Conservation (phyloP, 129 eudicot species). For the Pulicaria dysenterica region DNA sequence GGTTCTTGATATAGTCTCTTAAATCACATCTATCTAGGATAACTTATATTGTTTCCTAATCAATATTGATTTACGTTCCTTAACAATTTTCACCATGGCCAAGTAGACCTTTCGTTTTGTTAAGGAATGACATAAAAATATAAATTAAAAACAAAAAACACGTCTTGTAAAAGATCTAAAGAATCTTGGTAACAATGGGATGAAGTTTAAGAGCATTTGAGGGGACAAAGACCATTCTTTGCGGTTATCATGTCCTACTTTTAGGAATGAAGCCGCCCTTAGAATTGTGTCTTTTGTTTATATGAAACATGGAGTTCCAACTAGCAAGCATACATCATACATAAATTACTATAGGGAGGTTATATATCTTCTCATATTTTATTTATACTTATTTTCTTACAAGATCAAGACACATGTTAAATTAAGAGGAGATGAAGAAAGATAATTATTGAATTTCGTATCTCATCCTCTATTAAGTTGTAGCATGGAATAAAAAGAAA, state of each 20-base stretch:
- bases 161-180: slow-evolving; percentile 30
- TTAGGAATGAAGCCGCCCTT: slow-evolving; percentile 45
- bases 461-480: too few relatives aligned
- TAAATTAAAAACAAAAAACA: neutral
- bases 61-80: too few relatives aligned
- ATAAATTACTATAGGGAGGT: too few relatives aligned
- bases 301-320: neutral
- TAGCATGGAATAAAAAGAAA: too few relatives aligned
- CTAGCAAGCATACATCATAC: neutral
- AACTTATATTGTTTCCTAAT: too few relatives aligned
- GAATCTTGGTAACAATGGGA: slow-evolving; percentile 15
- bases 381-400: too few relatives aligned
- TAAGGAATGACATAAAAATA: neutral
- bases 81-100: neutral
- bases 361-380: too few relatives aligned
- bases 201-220: slow-evolving; percentile 23
- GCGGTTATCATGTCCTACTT: slow-evolving; percentile 37
- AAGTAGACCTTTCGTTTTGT: slow-evolving; percentile 14
- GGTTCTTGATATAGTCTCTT: too few relatives aligned
- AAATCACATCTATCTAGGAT: too few relatives aligned
- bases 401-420: too few relatives aligned
- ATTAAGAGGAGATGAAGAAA: too few relatives aligned
- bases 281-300: slow-evolving; percentile 23
- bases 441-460: too few relatives aligned
- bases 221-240: slow-evolving; percentile 47